Evolutionary conservation across 2,329 filamentous ascomycete species (phyloP), one percentile per base, ranked within the genome.

Genomic region (Sporothrix humicola): DNA sequence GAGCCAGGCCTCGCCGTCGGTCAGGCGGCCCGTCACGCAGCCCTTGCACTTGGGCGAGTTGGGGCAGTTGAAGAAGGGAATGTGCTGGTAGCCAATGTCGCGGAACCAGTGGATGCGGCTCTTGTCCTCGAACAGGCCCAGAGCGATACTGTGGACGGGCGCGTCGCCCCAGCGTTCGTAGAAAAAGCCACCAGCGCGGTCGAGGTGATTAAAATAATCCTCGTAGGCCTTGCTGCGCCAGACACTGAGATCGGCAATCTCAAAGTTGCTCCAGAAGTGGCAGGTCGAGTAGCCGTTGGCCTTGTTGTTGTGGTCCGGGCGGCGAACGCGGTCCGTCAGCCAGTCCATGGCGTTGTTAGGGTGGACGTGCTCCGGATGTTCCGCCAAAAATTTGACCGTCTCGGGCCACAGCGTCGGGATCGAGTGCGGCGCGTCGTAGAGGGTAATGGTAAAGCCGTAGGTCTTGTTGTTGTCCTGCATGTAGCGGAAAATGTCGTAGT

Each of bases 201-300:
- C 96, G 48, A 99, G 87, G 82, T 98, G 94, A 80, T 97, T 91
- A 81, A 99, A 99, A 82, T 98, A 99, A 76, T 97, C 94, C 80
- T 97, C 93, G 80, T 99, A 99, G 63, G 90, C 87, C 81, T 95
- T 89, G 80, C 94, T 93, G 68, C 96, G 87, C 93, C 94, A 99
- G 83, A 99, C 97, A 76, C 89, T 89, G 88, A 99, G 89, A 82
- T 98, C 94, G 65, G 89, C 95, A 78, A 99, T 95, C 83, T 99
- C 96, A 79, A 99, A 99, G 83, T 99, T 99, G 79, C 92, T 96
- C 96, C 96, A 99, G 86, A 99, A 99, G 82, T 99, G 96, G 82
- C 96, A 99, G 2, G 96, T 98, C 48, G 94, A 97, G 85, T 97
- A 99, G 48, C 96, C 96, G 79, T 97, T 92, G 7, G 95, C 95